Conservation (phyloP, 139 green algal species). For the Coelastrella sp. region DNA sequence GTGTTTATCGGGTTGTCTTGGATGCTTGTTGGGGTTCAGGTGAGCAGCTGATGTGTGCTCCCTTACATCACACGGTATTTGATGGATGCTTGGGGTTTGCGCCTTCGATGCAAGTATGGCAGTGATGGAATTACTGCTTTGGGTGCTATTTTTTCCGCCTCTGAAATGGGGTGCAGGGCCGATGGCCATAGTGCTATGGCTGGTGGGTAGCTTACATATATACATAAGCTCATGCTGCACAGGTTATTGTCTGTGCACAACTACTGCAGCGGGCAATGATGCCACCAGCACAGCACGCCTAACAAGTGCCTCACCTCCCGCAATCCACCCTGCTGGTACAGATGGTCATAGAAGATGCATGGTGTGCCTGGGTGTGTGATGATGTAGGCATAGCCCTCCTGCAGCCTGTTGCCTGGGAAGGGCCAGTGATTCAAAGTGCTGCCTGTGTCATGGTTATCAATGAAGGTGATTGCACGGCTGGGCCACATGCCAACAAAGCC, state of each 20-base stretch:
- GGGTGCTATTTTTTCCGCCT: too few relatives aligned
- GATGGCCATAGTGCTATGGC: too few relatives aligned
- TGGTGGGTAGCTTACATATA: too few relatives aligned
- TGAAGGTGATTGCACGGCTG: constrained; percentile 93
- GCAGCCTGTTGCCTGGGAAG: constrained; percentile 76
- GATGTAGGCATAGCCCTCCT: constrained; percentile 95
- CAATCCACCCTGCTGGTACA: constrained; percentile 52
- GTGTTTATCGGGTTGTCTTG: too few relatives aligned
- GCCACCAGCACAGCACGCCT: not conserved
- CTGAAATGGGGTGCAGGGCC: too few relatives aligned
- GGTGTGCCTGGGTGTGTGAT: constrained; percentile 94
- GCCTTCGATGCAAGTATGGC: too few relatives aligned
- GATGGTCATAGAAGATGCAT: constrained; percentile 94
- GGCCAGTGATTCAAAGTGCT: constrained; percentile 90
- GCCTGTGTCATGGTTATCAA: constrained; percentile 96
- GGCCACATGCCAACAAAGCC: constrained; percentile 90
- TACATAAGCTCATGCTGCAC: not conserved
- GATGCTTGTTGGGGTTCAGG: too few relatives aligned
- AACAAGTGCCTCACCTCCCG: not conserved
- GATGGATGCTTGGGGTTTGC: too few relatives aligned
- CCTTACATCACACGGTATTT: too few relatives aligned
- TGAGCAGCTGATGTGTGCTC: too few relatives aligned
- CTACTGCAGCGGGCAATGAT: not conserved
- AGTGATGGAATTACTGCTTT: too few relatives aligned
- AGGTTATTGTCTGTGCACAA: too few relatives aligned